Evolutionary conservation across 495 filamentous ascomycete species (phyloP), one percentile per base, ranked within the genome.

Genomic region (Annulohypoxylon stygium): DNA sequence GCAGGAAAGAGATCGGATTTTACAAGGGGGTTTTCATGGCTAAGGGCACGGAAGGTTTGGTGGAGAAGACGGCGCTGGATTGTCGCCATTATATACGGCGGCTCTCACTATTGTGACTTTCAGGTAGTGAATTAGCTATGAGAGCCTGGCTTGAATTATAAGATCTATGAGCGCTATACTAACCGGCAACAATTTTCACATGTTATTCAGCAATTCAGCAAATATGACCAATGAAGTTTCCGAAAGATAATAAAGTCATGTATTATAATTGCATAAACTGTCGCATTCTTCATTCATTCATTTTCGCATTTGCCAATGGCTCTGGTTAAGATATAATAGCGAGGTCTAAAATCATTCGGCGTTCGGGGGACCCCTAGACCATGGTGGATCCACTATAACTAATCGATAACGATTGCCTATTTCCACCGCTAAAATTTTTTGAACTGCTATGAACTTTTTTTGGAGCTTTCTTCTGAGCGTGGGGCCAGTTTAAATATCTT

Each of bases 11-110:
- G 25, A 54, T 33, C 45, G 20, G 47, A 47, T 75, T 80, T 76
- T 83, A 97, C 95, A 78, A 97, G 80, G 1, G 95, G 95, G 76
- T 97, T 98, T 58, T 97, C 95, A 92, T 98, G 95, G n/a, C 82
- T 84, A 6, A 94, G 84, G 14, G 75, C 69, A 54, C 88, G 81
- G 25, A 89, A 74, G 0, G 90, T 90, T 10, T 93, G 93, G 73
- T 93, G 93, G 69, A 97, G 90, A 43, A 90, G 79, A 67, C 86
- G 86, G 67, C 54, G 55, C n/a, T 61, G 61, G 3, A 70, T 68
- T 25, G 79, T 82, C 72, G 80, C 87, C 88, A 91, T 90, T 53
- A 64, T 75, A 9, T 23, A 61, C 20, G 8, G 12, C 20, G n/a
- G 51, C 26, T 34, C 12, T 18, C n/a, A n/a, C 48, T 51, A 26